phyloP scores from a whole-genome alignment of 331 rosid genomes.

The Malus hybrid region DNA sequence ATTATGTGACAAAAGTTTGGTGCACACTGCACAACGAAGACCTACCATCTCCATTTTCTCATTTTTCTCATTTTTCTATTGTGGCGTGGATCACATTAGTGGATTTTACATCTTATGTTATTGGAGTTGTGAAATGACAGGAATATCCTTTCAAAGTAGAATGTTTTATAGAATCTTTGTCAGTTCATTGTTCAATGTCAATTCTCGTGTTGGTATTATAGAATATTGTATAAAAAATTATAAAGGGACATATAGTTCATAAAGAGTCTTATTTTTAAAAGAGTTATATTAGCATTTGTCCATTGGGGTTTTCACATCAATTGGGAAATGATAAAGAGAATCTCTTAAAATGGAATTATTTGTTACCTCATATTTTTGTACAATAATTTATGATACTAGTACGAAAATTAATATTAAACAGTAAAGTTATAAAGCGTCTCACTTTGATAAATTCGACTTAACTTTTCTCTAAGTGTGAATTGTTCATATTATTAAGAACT shows the following conservation, averaged over 20 bases:
- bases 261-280: too few relatives aligned
- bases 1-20: not conserved
- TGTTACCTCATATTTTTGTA: too few relatives aligned
- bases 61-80: too few relatives aligned
- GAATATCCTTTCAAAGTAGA: not conserved
- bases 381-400: too few relatives aligned
- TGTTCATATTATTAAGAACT: too few relatives aligned
- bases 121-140: not conserved
- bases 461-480: too few relatives aligned
- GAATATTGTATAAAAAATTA: rapidly evolving
- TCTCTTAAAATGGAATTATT: rapidly evolving
- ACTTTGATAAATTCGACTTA: too few relatives aligned
- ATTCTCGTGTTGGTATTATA: too few relatives aligned
- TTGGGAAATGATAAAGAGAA: too few relatives aligned
- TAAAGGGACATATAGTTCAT: rapidly evolving
- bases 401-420: rapidly evolving
- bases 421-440: rapidly evolving
- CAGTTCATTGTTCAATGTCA: too few relatives aligned
- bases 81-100: not conserved
- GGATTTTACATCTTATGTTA: not conserved
- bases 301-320: too few relatives aligned
- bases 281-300: too few relatives aligned
- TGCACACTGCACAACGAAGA: not conserved
- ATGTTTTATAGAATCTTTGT: rapidly evolving
- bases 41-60: not conserved